phyloP scores from a whole-genome alignment of 2,329 filamentous ascomycete species.

The Colletotrichum spaethianum region DNA sequence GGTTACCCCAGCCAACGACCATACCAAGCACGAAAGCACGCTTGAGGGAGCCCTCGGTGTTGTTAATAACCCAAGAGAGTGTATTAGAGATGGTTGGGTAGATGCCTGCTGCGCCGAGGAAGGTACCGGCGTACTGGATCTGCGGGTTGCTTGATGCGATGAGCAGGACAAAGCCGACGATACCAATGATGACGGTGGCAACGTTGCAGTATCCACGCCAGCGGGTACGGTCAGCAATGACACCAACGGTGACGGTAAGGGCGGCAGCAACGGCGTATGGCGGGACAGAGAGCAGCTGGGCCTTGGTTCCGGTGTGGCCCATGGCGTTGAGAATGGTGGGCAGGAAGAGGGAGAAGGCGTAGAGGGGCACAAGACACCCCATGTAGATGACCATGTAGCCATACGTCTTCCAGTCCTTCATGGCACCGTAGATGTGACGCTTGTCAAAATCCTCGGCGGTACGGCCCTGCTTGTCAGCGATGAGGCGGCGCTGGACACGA shows the following conservation, averaged over 20 bases:
- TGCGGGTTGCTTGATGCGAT: slow-evolving; percentile 66
- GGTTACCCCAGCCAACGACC: slow-evolving; percentile 84
- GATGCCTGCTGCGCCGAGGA: slow-evolving; percentile 79
- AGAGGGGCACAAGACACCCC: slow-evolving; percentile 63
- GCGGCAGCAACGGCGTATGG: slow-evolving; percentile 74
- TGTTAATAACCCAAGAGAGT: slow-evolving; percentile 80
- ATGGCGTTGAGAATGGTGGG: slow-evolving; percentile 67
- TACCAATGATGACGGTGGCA: slow-evolving; percentile 70
- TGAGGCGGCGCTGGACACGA: slow-evolving; percentile 78
- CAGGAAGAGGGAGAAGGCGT: slow-evolving; percentile 69
- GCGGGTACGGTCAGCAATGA: slow-evolving; percentile 74
- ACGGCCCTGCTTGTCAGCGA: slow-evolving; percentile 77
- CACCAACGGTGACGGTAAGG: slow-evolving; percentile 75
- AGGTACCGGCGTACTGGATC: slow-evolving; percentile 78
- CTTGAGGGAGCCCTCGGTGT: slow-evolving; percentile 73
- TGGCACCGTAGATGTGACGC: slow-evolving; percentile 77
- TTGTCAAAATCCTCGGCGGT: slow-evolving; percentile 80
- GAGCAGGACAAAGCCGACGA: slow-evolving; percentile 77
- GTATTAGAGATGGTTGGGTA: slow-evolving; percentile 81
- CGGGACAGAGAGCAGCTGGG: slow-evolving; percentile 71
- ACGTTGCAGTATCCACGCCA: slow-evolving; percentile 79
- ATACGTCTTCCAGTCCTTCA: slow-evolving; percentile 84
- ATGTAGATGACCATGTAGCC: slow-evolving; percentile 63
- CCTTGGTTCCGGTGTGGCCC: slow-evolving; percentile 52
- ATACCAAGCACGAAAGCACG: slow-evolving; percentile 81